Evolutionary conservation across 2,329 filamentous ascomycete genomes (phyloP).

Genomic region (Penicillium hordei): DNA sequence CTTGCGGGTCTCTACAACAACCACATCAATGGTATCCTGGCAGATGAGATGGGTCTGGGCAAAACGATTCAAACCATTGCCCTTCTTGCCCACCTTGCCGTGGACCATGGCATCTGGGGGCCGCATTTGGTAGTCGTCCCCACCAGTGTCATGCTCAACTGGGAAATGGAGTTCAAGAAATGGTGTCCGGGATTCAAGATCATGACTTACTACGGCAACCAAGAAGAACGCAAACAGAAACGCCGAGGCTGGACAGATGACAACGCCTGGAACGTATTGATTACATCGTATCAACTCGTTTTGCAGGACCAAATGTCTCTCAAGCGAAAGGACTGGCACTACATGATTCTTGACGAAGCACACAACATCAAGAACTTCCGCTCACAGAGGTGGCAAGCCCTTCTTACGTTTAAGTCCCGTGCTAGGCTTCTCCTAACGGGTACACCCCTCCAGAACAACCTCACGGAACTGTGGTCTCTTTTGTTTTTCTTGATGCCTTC

Average conservation of each 20-base stretch:
- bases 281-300: slow-evolving; percentile 96
- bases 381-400: slow-evolving; percentile 92
- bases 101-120: slow-evolving; percentile 88
- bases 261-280: slow-evolving; percentile 93
- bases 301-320: slow-evolving; percentile 92
- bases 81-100: slow-evolving; percentile 86
- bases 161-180: slow-evolving; percentile 99
- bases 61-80: slow-evolving; percentile 99
- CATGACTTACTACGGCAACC: slow-evolving; percentile 90
- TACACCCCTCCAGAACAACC: slow-evolving; percentile 93
- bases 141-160: slow-evolving; percentile 97
- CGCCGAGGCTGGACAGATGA: slow-evolving; percentile 91
- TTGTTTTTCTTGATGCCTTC: slow-evolving; percentile 96
- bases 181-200: slow-evolving; percentile 97
- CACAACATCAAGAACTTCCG: slow-evolving; percentile 99
- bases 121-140: slow-evolving; percentile 94
- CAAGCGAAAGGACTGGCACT: slow-evolving; percentile 91
- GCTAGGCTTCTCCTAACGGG: slow-evolving; percentile 86
- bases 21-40: slow-evolving; percentile 91
- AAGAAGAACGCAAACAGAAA: slow-evolving; percentile 88
- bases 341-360: slow-evolving; percentile 96
- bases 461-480: slow-evolving; percentile 95
- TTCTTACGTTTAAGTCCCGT: slow-evolving; percentile 89
- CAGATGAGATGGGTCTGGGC: slow-evolving; percentile 97
- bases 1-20: slow-evolving; percentile 88